Conservation (phyloP, 371 early-diverging fungal species). For the Mortierella sp. region DNA sequence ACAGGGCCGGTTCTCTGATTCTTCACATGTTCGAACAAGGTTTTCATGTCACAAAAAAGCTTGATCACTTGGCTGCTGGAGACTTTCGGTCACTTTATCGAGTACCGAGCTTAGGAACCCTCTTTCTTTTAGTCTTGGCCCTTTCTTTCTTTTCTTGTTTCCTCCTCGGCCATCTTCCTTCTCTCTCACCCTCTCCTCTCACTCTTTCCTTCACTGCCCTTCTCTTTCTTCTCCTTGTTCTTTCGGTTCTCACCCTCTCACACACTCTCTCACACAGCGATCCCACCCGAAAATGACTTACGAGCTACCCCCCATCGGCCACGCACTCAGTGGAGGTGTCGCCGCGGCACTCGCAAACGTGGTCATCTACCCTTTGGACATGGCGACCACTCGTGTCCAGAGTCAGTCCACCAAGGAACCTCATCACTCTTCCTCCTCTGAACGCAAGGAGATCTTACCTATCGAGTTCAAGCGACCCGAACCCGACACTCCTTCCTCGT, state of each 20-base stretch:
- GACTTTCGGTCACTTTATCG: constrained; percentile 1
- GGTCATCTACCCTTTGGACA: constrained; percentile 71
- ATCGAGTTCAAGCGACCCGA: constrained; percentile 45
- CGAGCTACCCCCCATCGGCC: constrained; percentile 67
- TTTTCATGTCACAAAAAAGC: neutral
- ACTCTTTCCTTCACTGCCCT: neutral
- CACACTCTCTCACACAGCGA: neutral
- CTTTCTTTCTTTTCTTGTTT: constrained; percentile 1
- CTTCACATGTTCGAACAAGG: neutral
- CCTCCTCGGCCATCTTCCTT: neutral
- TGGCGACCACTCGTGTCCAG: constrained; percentile 57
- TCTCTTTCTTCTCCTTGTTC: neutral
- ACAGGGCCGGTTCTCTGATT: neutral
- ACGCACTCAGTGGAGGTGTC: constrained; percentile 70
- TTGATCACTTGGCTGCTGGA: neutral
- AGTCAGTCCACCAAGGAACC: constrained; percentile 40
- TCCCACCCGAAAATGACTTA: constrained; percentile 39
- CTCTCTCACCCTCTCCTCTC: neutral
- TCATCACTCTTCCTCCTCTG: constrained; percentile 2
- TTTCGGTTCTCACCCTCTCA: neutral
- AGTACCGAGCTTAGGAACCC: neutral
- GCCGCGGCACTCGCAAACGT: constrained; percentile 67
- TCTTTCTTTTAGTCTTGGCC: neutral
- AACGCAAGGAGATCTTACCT: constrained; percentile 8
- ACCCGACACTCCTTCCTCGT: constrained; percentile 10